phyloP scores from a whole-genome alignment of 83 land plant species.

The Diphasiastrum complanatum region DNA sequence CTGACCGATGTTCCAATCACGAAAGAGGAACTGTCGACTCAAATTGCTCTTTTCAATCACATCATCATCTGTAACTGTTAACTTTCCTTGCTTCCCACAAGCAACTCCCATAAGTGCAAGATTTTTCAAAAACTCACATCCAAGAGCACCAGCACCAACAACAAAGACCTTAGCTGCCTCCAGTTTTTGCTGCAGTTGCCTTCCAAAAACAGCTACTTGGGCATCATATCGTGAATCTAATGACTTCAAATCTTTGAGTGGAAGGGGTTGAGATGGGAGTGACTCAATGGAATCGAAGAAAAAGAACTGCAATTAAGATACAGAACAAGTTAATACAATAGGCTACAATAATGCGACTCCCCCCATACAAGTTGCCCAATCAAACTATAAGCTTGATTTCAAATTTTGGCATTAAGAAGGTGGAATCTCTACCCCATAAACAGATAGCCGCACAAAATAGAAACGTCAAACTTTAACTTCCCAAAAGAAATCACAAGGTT shows the following conservation, averaged over 20 bases:
- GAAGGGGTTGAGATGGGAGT: slow-evolving; percentile 55
- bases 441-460: too few relatives aligned
- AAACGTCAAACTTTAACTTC: too few relatives aligned
- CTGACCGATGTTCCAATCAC: slow-evolving; percentile 97
- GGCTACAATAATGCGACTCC: not conserved
- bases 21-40: slow-evolving; percentile 85
- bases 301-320: slow-evolving; percentile 49
- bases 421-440: too few relatives aligned
- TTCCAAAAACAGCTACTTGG: slow-evolving; percentile 84
- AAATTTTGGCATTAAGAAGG: too few relatives aligned
- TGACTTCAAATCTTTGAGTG: slow-evolving; percentile 43
- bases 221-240: slow-evolving; percentile 74
- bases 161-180: slow-evolving; percentile 70
- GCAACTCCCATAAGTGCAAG: slow-evolving; percentile 91
- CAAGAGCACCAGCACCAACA: slow-evolving; percentile 94
- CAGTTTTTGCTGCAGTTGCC: slow-evolving; percentile 62
- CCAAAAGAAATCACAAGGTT: too few relatives aligned
- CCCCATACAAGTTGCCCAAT: too few relatives aligned
- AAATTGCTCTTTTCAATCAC: slow-evolving; percentile 95
- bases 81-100: slow-evolving; percentile 65
- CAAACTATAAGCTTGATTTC: too few relatives aligned
- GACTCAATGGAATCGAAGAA: slow-evolving; percentile 88
- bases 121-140: slow-evolving; percentile 90
- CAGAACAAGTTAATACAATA: not conserved
- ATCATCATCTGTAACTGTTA: slow-evolving; percentile 85